Base-by-base conservation (phyloP, 1,139 yeast genomes). In the Yamadazyma diospyri region DNA sequence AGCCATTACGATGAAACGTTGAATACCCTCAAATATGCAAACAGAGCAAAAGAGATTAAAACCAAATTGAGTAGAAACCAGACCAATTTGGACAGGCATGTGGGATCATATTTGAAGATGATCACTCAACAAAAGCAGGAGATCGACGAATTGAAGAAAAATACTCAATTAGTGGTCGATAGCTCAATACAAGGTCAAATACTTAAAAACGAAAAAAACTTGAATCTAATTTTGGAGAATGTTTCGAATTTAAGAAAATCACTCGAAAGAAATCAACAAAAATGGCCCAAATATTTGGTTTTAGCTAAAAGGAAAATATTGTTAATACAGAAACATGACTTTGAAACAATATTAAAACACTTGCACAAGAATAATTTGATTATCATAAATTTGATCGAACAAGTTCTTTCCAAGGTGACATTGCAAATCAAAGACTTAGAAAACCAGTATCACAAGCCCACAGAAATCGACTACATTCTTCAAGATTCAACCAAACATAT, bases 1-100 rank as follows among this genome's bases (percentile, higher is more conserved):
- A 72, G 70, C 25, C 96, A 89, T 55, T 87, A 86, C 53, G 97
- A 89, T 51, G 97, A 89, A 51, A 88, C 97, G 0, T 66, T 86
- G 36, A 89, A 88, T 54, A 86, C 97, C 0, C 69, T 89, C 38
- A 86, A 86, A 53, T 89, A 88, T 55, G 97, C 97, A 0, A 79
- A 87, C 52, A 66, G 96, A 19, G 97, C 96, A 12, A 87, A 87
- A 49, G 89, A 84, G 46, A 89, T 89, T 47, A 85, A 85, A 51
- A 89, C 96, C 0, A 86, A 85, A 49, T 67, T 84, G 2, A 69
- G 76, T 3, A 62, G 94, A 42, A 89, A 88, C 50, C 81, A 78
- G 43, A 88, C 80, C 40, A 81, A 78, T 40, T 67, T 88, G 38
- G 87, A 82, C 51, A 69, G 94, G 29, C 96, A 88, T 58, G 94